Evolutionary conservation across 352 stramenopile species (phyloP), one percentile per base, ranked within the genome.

Genomic region (Phytophthora sp.): DNA sequence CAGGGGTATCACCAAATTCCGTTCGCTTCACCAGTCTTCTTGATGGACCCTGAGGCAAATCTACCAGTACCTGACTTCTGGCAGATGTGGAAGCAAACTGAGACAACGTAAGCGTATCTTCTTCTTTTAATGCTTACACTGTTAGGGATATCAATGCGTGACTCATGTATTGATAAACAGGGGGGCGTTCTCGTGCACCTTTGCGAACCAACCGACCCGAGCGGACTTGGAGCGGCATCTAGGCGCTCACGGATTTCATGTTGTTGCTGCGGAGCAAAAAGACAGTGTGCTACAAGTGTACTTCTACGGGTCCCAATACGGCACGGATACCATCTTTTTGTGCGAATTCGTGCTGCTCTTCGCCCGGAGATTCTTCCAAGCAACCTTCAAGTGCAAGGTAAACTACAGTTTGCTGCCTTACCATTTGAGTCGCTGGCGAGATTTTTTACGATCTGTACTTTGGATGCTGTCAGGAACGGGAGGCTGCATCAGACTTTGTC

Each of bases 301-400:
- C 59, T 91, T 94, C 26, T 92, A 87, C 62, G 79, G 66, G 8
- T 69, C 64, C 8, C 78, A 88, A 50, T 59, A 77, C 54, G 76
- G 69, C 24, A 73, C 58, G 6, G 72, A 82, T 64, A 55, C 67
- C 0, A 49, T 79, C 46, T 93, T 93, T 44, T 58, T 92, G 15
- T 84, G 79, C 44, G 85, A 94, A 65, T 94, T 94, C 41, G 79
- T 94, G 23, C 65, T 94, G 37, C 74, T 94, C 18, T 89, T 76
- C 51, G 65, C 79, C 26, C 70, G 85, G 2, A 72, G 73, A n/a
- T 94, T 91, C 63, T 94, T 94, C 69, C 82, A 92, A 46, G 80
- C 82, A 18, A 92, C 82, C 1, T 94, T 94, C 68, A 94, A 94
- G 43, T 91, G 82, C 79, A 74, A 81, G 77, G 85, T 91, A 62